Percentiles rank a stretch among this genome's conserved stretches.
Evolutionary conservation across 2,329 filamentous ascomycete species (phyloP).

Genomic region (Tolypocladium album): DNA sequence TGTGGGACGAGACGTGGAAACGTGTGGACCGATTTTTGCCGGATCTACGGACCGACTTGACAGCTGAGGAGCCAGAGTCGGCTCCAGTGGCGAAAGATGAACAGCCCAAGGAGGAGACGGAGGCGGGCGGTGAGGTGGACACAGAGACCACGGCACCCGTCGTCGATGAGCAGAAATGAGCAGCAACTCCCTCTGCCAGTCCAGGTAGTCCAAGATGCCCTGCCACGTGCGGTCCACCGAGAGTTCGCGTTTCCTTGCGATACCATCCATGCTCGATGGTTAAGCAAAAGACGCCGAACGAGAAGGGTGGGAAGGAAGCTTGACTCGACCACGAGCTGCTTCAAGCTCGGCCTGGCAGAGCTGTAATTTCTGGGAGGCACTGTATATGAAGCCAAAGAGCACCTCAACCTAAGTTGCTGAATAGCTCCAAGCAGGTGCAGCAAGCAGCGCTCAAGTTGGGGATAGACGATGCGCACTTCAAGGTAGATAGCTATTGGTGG

Average conservation of each 20-base stretch:
- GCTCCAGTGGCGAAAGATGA: slow-evolving; percentile 3
- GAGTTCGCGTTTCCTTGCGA: neutral
- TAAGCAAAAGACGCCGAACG: neutral
- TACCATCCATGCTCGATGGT: neutral
- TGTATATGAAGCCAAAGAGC: neutral
- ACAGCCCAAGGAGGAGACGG: neutral
- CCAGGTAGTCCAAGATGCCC: neutral
- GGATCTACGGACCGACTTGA: slow-evolving; percentile 45
- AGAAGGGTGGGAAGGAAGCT: neutral
- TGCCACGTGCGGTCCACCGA: neutral
- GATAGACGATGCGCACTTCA: neutral
- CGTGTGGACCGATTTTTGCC: slow-evolving; percentile 55
- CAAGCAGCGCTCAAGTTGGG: neutral
- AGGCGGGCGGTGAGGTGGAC: neutral
- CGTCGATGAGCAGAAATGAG: neutral
- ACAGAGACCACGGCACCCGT: neutral
- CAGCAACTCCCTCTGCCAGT: neutral
- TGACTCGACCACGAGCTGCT: neutral
- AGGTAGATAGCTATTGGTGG: neutral
- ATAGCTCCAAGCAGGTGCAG: neutral
- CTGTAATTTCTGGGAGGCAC: neutral
- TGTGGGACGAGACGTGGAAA: slow-evolving; percentile 56
- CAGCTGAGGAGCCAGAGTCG: slow-evolving; percentile 31
- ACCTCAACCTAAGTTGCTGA: neutral
- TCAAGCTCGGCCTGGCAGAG: neutral